phyloP scores from a whole-genome alignment of 768 basidiomycete genomes.

The Harrya chromipes region DNA sequence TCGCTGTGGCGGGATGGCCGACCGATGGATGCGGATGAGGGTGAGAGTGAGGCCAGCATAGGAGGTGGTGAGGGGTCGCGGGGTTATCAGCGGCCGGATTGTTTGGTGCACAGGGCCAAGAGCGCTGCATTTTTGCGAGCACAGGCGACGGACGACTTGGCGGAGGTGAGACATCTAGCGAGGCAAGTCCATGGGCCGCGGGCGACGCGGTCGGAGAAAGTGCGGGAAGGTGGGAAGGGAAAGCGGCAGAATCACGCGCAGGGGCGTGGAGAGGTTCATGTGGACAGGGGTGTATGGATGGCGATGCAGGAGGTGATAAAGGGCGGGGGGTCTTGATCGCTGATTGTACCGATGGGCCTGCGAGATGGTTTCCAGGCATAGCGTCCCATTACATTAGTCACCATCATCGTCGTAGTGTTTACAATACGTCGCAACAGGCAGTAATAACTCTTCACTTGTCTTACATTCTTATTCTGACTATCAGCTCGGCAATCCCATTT shows the following conservation, averaged over 20 bases:
- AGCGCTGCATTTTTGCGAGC: constrained; percentile 69
- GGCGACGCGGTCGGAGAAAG: background rate
- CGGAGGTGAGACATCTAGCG: constrained; percentile 68
- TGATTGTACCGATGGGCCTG: too few relatives aligned
- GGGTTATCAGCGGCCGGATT: constrained; percentile 57
- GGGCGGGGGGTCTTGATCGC: too few relatives aligned
- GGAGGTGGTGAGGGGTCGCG: constrained; percentile 20
- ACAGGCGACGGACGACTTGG: constrained; percentile 70
- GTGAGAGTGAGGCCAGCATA: background rate
- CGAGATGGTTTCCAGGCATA: too few relatives aligned
- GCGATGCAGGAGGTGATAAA: constrained; percentile 25
- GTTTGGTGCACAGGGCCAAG: constrained; percentile 60
- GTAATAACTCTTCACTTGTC: too few relatives aligned
- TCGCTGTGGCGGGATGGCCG: constrained; percentile 59
- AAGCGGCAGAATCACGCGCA: constrained; percentile 14
- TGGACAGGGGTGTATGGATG: constrained; percentile 16
- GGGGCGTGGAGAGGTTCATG: constrained; percentile 3
- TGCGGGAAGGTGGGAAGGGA: background rate
- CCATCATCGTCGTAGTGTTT: too few relatives aligned
- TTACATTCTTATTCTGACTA: too few relatives aligned
- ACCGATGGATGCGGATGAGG: constrained; percentile 41
- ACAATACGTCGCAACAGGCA: too few relatives aligned
- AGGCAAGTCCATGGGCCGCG: constrained; percentile 35
- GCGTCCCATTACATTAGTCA: too few relatives aligned
- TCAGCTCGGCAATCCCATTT: too few relatives aligned